Percentiles rank a stretch among this genome's conserved stretches.
These are phyloP conservation scores for Colletotrichum lini DNA, from an alignment of 2,329 filamentous ascomycete species.

Conservation along the genomic window DNA sequence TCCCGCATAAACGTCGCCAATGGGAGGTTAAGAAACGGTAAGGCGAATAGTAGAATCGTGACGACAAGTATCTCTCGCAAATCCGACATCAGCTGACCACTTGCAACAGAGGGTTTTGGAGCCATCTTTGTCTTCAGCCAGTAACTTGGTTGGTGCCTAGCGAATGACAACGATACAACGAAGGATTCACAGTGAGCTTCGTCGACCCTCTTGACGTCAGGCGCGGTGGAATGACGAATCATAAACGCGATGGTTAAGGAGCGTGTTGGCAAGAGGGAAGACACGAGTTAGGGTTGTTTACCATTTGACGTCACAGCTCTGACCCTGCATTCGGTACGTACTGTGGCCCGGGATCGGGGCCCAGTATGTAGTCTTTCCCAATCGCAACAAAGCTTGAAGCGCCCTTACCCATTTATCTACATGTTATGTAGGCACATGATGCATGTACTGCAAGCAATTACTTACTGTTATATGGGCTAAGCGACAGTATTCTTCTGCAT, in stretches of 20 bases:
- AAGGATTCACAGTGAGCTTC: background rate
- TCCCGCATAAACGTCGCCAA: background rate
- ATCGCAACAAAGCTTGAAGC: too few species aligned
- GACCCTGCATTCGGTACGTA: conserved; percentile 15
- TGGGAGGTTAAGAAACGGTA: background rate
- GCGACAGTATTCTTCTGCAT: too few species aligned
- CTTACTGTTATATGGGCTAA: too few species aligned
- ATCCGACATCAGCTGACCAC: background rate
- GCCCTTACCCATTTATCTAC: too few species aligned
- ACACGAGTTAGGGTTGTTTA: background rate
- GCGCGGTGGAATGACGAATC: background rate
- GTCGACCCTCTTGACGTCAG: background rate
- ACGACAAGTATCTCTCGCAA: background rate
- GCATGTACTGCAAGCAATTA: too few species aligned
- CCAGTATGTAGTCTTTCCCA: background rate
- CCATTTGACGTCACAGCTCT: conserved; percentile 16
- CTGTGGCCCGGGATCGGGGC: background rate
- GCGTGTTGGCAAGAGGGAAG: background rate
- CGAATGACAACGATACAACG: too few species aligned
- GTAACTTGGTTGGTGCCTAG: too few species aligned
- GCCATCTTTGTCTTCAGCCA: background rate
- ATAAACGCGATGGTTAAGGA: background rate
- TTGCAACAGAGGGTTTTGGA: background rate
- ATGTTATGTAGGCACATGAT: too few species aligned
- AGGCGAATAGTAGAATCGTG: background rate